Base-by-base conservation (phyloP, 177 flowering plant genomes). In the Vitis hybrid region DNA sequence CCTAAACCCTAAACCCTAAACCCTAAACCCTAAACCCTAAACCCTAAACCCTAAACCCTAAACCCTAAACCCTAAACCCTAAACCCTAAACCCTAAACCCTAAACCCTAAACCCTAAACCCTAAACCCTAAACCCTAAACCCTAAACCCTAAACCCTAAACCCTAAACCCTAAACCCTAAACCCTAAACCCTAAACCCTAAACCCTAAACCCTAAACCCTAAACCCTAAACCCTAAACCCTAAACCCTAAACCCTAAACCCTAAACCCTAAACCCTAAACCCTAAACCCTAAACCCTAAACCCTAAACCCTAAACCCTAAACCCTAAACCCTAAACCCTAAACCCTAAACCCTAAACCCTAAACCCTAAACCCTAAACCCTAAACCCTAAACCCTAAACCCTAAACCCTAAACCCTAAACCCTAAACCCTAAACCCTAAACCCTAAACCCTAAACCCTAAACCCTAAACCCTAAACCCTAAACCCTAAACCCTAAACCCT, bases 321-420 rank as follows among this genome's bases (percentile, higher is more conserved):
- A n/a, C n/a, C 64, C 69, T 68, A 68, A 74, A 68, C 72, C 72
- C 69, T 68, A 74, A 74, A 68, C 77, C 77, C 72, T 68, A 74
- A 74, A 68, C 72, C 72, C 69, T 68, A 74, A 74, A 68, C 77
- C 77, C 66, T 48, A 73, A 74, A n/a, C 49, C 77, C 76, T 61
- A 32, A 73, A 73, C 27, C 76, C 76, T 32, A n/a, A 68, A 73
- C 27, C 72, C 72, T 52, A 27, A 73, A 73, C 48, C 77, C 72
- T 64, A 74, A 74, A 68, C 77, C 77, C 77, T 69, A 69, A 69
- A 64, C 77, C 73, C 77, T 64, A 74, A 74, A 58, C 77, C 77
- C 69, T 64, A 69, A 74, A 64, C 73, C 73, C 72, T 64, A 61
- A 61, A 61, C 64, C 64, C 64, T 61, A 61, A 69, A 64, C 63